Conservation (phyloP, 176 grass and related monocot species). For the Eragrostis nindensis region DNA sequence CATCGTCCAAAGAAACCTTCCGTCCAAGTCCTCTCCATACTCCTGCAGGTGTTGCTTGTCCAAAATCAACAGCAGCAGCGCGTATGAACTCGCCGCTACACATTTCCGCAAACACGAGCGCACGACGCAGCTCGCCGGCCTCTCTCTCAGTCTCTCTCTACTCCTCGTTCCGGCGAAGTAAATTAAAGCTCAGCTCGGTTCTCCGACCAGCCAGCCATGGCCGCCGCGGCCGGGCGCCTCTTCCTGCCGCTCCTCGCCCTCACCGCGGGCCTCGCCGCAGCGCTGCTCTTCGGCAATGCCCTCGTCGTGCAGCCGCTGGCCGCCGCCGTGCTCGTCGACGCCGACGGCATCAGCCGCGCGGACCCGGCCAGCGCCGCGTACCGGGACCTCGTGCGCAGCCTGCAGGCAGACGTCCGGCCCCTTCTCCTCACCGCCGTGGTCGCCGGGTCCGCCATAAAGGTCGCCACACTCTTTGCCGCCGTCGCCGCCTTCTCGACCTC, state of each 20-base stretch:
- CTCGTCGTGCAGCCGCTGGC: constrained; percentile 53
- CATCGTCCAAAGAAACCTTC: neutral
- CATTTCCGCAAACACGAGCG: neutral
- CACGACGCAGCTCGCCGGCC: neutral
- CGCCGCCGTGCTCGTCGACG: constrained; percentile 28
- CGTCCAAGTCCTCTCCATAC: neutral
- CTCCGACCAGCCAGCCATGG: constrained; percentile 12
- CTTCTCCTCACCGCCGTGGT: constrained; percentile 25
- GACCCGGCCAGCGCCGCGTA: constrained; percentile 35
- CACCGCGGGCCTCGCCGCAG: constrained; percentile 35
- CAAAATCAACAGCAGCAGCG: neutral
- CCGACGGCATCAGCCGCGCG: constrained; percentile 30
- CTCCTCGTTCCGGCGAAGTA: too few species aligned
- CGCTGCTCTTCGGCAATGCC: constrained; percentile 47
- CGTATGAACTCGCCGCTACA: neutral
- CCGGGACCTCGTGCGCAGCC: neutral
- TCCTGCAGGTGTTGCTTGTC: neutral
- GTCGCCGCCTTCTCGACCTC: constrained; percentile 18
- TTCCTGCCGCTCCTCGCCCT: constrained; percentile 46
- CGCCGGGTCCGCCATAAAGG: constrained; percentile 36
- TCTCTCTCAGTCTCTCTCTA: neutral
- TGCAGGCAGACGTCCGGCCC: neutral
- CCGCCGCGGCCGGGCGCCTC: neutral
- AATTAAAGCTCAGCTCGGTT: neutral
- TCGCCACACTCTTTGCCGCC: constrained; percentile 47